Percentiles rank a stretch among this genome's conserved stretches.
Evolutionary conservation across 345 rosid species (phyloP).

Genomic region (Luvunga scandens): DNA sequence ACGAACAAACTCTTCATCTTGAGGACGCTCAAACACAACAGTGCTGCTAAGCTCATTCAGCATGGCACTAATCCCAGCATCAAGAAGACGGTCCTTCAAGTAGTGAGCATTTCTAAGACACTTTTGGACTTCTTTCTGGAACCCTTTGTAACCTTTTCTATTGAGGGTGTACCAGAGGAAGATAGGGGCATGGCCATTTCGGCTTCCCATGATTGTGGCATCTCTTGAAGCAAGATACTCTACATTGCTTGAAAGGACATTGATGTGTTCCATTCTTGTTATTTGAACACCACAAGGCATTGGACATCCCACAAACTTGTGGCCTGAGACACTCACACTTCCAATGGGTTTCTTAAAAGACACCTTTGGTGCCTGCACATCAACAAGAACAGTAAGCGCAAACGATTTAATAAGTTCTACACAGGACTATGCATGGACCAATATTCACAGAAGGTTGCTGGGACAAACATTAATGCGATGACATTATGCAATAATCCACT

Average conservation of each 20-base stretch:
- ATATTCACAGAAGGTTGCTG: neutral
- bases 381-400: conserved; percentile 13
- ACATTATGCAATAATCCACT: neutral
- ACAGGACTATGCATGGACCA: neutral
- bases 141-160: conserved; percentile 88
- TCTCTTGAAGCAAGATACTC: conserved; percentile 96
- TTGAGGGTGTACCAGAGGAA: conserved; percentile 96
- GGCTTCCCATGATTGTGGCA: conserved; percentile 99
- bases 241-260: conserved; percentile 76
- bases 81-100: conserved; percentile 62
- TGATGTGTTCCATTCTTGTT: conserved; percentile 81
- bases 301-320: conserved; percentile 95
- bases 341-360: conserved; percentile 89
- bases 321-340: conserved; percentile 93
- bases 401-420: neutral
- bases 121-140: conserved; percentile 94
- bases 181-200: conserved; percentile 96
- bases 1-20: conserved; percentile 84
- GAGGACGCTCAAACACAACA: conserved; percentile 88
- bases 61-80: conserved; percentile 86
- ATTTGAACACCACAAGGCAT: conserved; percentile 98
- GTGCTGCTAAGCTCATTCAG: conserved; percentile 93
- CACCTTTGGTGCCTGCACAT: conserved; percentile 84
- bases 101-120: conserved; percentile 91
- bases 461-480: neutral